A percentile compares a stretch with the other conserved stretches of the same genome.
Evolutionary conservation across 2,329 filamentous ascomycete genomes (phyloP).

Genomic region (Penicillium freii): DNA sequence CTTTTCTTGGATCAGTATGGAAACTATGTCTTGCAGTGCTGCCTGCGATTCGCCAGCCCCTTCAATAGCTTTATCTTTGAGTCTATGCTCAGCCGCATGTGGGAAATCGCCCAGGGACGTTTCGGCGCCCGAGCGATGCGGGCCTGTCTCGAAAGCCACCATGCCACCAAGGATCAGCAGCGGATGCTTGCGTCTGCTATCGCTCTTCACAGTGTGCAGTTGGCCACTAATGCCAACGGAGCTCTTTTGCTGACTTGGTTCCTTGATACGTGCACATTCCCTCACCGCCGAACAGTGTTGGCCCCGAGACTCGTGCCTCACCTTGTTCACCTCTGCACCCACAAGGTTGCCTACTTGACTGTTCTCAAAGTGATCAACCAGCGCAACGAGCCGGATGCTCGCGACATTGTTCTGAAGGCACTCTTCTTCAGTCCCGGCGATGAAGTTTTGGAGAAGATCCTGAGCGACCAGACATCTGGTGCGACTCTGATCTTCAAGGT

Average conservation of each 20-base stretch:
- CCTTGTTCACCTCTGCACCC: slow-evolving; percentile 91
- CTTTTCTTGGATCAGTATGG: slow-evolving; percentile 97
- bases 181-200: slow-evolving; percentile 91
- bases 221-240: slow-evolving; percentile 94
- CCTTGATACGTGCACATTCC: slow-evolving; percentile 95
- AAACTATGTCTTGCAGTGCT: slow-evolving; percentile 97
- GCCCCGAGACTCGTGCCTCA: slow-evolving; percentile 90
- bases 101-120: slow-evolving; percentile 87
- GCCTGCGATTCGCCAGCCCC: slow-evolving; percentile 82
- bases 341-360: slow-evolving; percentile 96
- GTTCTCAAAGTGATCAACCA: slow-evolving; percentile 99
- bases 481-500: slow-evolving; percentile 98
- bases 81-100: slow-evolving; percentile 89
- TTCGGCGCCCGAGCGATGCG: slow-evolving; percentile 96
- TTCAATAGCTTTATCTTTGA: slow-evolving; percentile 98
- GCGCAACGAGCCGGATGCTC: slow-evolving; percentile 86
- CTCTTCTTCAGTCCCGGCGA: slow-evolving; percentile 90
- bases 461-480: slow-evolving; percentile 86
- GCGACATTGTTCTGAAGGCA: slow-evolving; percentile 84
- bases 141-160: slow-evolving; percentile 93
- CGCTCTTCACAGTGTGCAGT: slow-evolving; percentile 91
- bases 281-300: slow-evolving; percentile 82
- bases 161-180: slow-evolving; percentile 92
- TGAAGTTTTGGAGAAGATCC: slow-evolving; percentile 81
- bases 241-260: slow-evolving; percentile 95